Evolutionary conservation across 495 filamentous ascomycete species (phyloP), one percentile per base, ranked within the genome.

Genomic region (Neohortaea acidophila): DNA sequence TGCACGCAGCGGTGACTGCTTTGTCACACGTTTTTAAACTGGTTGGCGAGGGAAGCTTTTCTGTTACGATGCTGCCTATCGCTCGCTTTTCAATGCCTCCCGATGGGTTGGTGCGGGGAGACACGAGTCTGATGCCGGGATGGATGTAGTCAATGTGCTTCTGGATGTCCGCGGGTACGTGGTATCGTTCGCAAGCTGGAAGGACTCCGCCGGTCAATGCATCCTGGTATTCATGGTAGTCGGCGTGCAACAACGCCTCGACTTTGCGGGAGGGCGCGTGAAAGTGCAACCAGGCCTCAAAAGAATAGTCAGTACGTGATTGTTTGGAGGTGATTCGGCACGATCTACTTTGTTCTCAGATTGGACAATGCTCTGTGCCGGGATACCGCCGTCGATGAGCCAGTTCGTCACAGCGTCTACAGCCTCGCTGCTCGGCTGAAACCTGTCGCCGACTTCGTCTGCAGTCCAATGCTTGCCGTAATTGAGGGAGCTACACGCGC

Each of bases 111-210:
- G 24, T 26, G 24, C n/a, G 28, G n/a, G 28, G 28, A 11, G 28
- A 15, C 28, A 31, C 12, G n/a, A 31, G 49, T 38, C 62, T 70
- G 43, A 77, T 56, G 2, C 69, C 69, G 0, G 57, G 50, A 8
- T 52, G 59, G 7, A 54, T 44, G 20, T 59, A 40, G 26, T 62
- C 55, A 13, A 58, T 46, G 29, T 58, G 47, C 38, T 57, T 47
- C 15, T 47, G 48, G 35, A 57, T 44, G n/a, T 54, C 47, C 21
- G 21, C 25, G 10, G 49, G 49, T 4, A 55, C 29, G 20, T 41
- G 41, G 30, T 58, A 52, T 23, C 64, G n/a, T 11, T 31, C 28
- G 28, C 5, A 6, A 4, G 28, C 4, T 15, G 28, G 28, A 5
- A 15, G 4, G 28, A 31, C n/a, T 6, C 5, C n/a, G n/a, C 28